These are phyloP conservation scores for Funneliformis caledonium DNA, from an alignment of 371 early-diverging fungal species.

Conservation along the genomic window DNA sequence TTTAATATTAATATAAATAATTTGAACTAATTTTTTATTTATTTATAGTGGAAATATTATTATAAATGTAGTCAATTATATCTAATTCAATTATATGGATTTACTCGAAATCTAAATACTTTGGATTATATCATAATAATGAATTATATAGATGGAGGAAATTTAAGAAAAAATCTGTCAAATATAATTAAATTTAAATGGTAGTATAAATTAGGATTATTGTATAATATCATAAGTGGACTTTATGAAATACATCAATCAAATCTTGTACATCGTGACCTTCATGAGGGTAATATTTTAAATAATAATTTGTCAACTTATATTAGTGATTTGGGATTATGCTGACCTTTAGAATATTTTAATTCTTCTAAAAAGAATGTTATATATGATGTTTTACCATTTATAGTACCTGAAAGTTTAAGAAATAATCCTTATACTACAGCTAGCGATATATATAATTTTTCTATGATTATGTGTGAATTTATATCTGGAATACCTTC, in stretches of 20 bases:
- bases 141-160: background rate
- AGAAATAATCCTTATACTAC: background rate
- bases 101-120: too few relatives aligned
- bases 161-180: constrained; percentile 8
- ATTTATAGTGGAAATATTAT: too few relatives aligned
- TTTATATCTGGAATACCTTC: too few relatives aligned
- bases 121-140: too few relatives aligned
- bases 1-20: too few relatives aligned
- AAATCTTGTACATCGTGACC: constrained; percentile 9
- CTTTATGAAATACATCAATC: background rate
- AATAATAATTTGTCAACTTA: background rate
- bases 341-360: background rate
- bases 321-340: constrained; percentile 11
- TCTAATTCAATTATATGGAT: too few relatives aligned
- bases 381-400: constrained; percentile 11
- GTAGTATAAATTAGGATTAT: background rate
- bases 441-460: constrained; percentile 13
- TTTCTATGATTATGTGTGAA: constrained; percentile 27
- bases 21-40: too few relatives aligned
- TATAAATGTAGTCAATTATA: too few relatives aligned
- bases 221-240: background rate
- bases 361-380: background rate
- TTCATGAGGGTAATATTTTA: constrained; percentile 23
- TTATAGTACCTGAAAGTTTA: constrained; percentile 26
- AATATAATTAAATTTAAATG: too few relatives aligned